Evolutionary conservation across 768 basidiomycete species (phyloP).

Genomic region (Boletus eberwhitei): DNA sequence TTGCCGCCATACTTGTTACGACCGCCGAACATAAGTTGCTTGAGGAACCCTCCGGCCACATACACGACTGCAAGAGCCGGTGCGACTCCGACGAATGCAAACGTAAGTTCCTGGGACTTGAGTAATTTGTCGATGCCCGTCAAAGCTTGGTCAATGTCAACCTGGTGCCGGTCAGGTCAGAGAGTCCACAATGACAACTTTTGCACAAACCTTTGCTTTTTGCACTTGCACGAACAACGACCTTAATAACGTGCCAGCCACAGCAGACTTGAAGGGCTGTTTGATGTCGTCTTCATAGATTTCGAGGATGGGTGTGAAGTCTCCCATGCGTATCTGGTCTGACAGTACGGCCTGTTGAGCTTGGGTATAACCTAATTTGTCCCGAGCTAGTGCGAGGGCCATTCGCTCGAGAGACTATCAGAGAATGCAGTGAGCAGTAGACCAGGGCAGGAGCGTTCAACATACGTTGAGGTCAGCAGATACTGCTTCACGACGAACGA

Average conservation of each 20-base stretch:
- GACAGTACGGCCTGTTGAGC: constrained; percentile 66
- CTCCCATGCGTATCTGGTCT: constrained; percentile 66
- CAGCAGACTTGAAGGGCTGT: constrained; percentile 75
- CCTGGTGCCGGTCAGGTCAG: constrained; percentile 40
- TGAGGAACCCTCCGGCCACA: constrained; percentile 51
- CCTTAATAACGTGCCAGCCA: constrained; percentile 78
- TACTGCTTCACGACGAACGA: constrained; percentile 80
- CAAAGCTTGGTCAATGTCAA: constrained; percentile 88
- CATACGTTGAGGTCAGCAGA: constrained; percentile 79
- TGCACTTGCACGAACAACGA: constrained; percentile 91
- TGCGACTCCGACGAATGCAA: constrained; percentile 95
- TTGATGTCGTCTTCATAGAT: constrained; percentile 93
- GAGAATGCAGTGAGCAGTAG: neutral
- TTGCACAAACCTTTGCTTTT: constrained; percentile 74
- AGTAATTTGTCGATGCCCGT: constrained; percentile 91
- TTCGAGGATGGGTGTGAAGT: constrained; percentile 81
- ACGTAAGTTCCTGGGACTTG: constrained; percentile 91
- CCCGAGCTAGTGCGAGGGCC: constrained; percentile 80
- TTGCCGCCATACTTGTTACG: constrained; percentile 58
- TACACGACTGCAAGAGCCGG: constrained; percentile 84
- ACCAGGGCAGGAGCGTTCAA: neutral
- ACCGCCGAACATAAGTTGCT: constrained; percentile 48
- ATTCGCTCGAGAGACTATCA: constrained; percentile 86
- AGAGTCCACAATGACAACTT: neutral
- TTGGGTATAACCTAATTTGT: constrained; percentile 65